Percentiles rank a stretch among this genome's conserved stretches.
Evolutionary conservation across 345 rosid species (phyloP).

Genomic region (Mercurialis annua): DNA sequence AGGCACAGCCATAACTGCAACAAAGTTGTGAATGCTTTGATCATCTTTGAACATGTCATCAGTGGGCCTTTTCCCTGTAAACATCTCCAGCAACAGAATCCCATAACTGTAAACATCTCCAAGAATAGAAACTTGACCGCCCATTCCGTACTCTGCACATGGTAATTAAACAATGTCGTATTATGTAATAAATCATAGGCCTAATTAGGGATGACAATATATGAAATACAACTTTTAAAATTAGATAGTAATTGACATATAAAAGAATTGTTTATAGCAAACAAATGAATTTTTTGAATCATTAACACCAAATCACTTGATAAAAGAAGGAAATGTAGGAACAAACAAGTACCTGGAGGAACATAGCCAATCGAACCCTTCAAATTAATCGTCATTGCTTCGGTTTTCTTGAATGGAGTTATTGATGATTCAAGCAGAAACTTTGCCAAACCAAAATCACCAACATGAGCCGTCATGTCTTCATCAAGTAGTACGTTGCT

Average conservation of each 20-base stretch:
- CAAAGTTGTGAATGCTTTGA: constrained; percentile 14
- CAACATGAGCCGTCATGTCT: constrained; percentile 29
- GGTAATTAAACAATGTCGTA: too few species aligned
- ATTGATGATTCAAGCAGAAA: constrained; percentile 16
- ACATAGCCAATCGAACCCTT: constrained; percentile 34
- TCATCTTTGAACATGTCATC: constrained; percentile 26
- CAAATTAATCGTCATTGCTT: constrained; percentile 19
- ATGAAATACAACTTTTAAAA: too few species aligned
- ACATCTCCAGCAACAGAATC: constrained; percentile 30
- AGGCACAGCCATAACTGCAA: constrained; percentile 19
- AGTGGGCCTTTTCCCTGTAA: constrained; percentile 37
- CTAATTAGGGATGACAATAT: too few species aligned
- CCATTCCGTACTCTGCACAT: constrained; percentile 26
- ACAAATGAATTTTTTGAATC: too few species aligned
- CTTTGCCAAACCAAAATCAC: constrained; percentile 35
- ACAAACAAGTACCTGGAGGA: constrained; percentile 28
- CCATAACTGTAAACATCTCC: constrained; percentile 35
- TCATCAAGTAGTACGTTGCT: constrained; percentile 32
- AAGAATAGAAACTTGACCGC: constrained; percentile 10
- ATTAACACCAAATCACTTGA: too few species aligned
- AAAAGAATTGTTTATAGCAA: too few species aligned
- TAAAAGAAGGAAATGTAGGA: too few species aligned
- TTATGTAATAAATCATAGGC: too few species aligned
- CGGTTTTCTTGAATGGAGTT: background rate
- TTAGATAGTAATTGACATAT: too few species aligned